A percentile compares a stretch with the other conserved stretches of the same genome.
Evolutionary conservation across 495 filamentous ascomycete species (phyloP).

Genomic region (Pyrenopolyporus hunteri): DNA sequence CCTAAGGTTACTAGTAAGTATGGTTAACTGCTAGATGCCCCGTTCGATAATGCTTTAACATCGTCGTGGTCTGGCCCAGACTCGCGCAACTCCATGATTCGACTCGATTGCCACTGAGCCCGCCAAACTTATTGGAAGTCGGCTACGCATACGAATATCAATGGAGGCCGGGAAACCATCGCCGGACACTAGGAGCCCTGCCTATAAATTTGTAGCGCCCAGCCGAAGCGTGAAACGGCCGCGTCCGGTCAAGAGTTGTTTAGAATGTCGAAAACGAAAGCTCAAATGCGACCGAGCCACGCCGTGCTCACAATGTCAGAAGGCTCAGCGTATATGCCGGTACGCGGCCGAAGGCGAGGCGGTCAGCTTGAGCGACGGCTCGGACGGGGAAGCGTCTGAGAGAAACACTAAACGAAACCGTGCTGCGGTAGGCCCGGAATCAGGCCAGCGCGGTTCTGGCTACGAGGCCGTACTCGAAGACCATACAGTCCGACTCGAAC

Average conservation of each 20-base stretch:
- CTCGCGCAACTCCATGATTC: conserved; percentile 32
- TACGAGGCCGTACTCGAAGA: conserved; percentile 42
- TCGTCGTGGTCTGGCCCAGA: conserved; percentile 24
- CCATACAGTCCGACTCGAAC: conserved; percentile 42
- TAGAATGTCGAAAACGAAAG: conserved; percentile 62
- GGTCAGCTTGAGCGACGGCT: conserved; percentile 43
- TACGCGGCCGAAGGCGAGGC: conserved; percentile 45
- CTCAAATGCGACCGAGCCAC: conserved; percentile 63
- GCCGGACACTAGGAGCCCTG: conserved; percentile 26
- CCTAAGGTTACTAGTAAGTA: too few relatives aligned
- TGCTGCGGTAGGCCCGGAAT: conserved; percentile 20
- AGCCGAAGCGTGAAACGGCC: conserved; percentile 50
- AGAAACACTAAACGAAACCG: conserved; percentile 43
- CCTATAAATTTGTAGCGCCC: conserved; percentile 29
- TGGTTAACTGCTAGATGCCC: conserved; percentile 31
- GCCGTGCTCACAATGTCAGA: conserved; percentile 64
- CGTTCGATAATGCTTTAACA: conserved; percentile 15
- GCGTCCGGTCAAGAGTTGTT: conserved; percentile 51
- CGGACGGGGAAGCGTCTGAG: conserved; percentile 43
- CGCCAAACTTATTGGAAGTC: conserved; percentile 5
- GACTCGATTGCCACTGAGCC: conserved; percentile 7
- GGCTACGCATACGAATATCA: neutral
- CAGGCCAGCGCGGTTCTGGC: conserved; percentile 10
- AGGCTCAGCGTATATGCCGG: conserved; percentile 48
- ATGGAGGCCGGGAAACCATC: conserved; percentile 35